Base-by-base conservation (phyloP, 345 rosid genomes). In the Tarenaya hassleriana region DNA sequence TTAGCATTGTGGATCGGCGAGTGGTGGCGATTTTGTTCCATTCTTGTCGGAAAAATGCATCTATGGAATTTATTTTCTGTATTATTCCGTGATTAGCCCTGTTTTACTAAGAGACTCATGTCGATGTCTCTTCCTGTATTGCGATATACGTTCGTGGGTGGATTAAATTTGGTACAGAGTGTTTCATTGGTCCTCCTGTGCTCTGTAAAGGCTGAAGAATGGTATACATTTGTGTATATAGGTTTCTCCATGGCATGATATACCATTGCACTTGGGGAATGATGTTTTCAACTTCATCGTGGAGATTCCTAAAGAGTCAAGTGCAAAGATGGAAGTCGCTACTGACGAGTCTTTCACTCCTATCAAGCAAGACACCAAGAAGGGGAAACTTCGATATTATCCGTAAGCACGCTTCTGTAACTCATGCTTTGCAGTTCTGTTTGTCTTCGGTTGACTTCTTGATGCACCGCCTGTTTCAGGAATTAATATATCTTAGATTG, bases 241-340 rank as follows among this genome's bases (percentile, higher is more conserved):
- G 97, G 72, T 94, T 41, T 94, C 97, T 57, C 99, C 97, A 10
- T 88, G 97, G 97, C 97, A 94, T 77, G 95, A 82, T 60, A 60
- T 94, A 38, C 99, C 95, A 1, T 55, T 88, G 77, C 80, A 73
- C 15, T 60, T 82, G 69, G 99, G 97, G 7, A 83, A 83, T 69
- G 97, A 84, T 14, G 77, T 71, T 45, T 94, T 70, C 72, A 83
- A 84, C 83, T 88, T 75, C 51, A 49, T 88, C 35, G 96, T 83
- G 32, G 97, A 94, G 63, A 86, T 94, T 51, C 95, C 99, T 34
- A 88, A 80, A 71, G 97, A 83, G 57, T 73, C 97, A 10, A 88
- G 87, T 62, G 95, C 95, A 0, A 94, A 94, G 72, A 94, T 94
- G 97, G 99, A 94, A 82, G 76, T 86, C 75, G 97, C 97, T 51